A percentile compares a stretch with the other conserved stretches of the same genome.
These are phyloP conservation scores for Vitis rotundifolia DNA, from an alignment of 164 flowering plant genomes.

Conservation along the genomic window DNA sequence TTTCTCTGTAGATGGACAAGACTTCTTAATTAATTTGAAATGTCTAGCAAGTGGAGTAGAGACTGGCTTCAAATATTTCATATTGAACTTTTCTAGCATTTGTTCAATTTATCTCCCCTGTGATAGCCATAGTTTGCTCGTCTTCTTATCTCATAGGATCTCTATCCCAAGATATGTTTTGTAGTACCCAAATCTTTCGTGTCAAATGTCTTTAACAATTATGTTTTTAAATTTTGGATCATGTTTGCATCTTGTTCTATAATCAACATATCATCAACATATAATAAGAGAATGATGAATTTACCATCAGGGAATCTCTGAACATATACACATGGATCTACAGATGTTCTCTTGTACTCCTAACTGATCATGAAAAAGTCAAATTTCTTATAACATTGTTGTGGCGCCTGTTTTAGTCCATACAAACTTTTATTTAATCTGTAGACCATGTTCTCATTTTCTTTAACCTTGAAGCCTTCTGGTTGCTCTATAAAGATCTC, in stretches of 20 bases:
- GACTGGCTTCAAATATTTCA: neutral
- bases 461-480: neutral
- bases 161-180: slow-evolving; percentile 1
- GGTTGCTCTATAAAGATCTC: slow-evolving; percentile 1
- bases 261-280: no score
- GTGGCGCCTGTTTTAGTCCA: neutral
- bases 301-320: no score
- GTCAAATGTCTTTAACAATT: no score
- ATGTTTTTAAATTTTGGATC: no score
- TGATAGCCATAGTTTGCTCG: neutral
- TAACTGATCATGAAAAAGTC: no score
- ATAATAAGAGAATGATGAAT: no score
- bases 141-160: neutral
- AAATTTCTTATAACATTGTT: neutral
- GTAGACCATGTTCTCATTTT: neutral
- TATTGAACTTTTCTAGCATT: neutral
- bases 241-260: no score
- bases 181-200: neutral
- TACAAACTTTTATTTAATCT: neutral
- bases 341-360: no score
- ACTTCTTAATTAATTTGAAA: neutral
- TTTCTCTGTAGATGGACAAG: no score
- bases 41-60: neutral
- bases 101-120: neutral
- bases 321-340: no score